Base-by-base conservation (phyloP, 1,284 basidiomycete genomes). In the Veloporphyrellus conicus region DNA sequence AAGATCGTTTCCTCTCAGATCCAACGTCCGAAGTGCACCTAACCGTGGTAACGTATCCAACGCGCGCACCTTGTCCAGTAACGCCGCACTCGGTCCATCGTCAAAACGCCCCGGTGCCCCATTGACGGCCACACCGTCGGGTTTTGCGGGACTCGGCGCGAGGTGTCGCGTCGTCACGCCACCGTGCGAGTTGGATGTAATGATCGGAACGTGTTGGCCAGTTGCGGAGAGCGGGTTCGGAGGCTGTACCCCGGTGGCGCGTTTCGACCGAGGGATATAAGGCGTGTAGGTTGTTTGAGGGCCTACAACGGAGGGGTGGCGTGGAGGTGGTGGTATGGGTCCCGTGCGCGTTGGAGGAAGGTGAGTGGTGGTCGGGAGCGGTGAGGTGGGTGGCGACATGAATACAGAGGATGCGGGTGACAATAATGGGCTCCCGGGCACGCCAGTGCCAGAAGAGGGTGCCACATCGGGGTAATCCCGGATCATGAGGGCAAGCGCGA, bases 401-500 rank as follows among this genome's bases (percentile, higher is more conserved):
- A 64, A 56, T 6, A 52, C 35, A 15, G 60, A 46, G 6, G 56
- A 50, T 6, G 35, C 16, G 6, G 60, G 45, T 18, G 57, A 33
- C 7, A 66, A 57, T 11, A 57, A 45, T 22, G 55, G 44, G 18
- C 32, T 52, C 3, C 22, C 12, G 4, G 56, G 47, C 7, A 18
- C 25, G 28, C 31, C 11, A 11, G 47, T 14, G 3, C 28, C 19
- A 2, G 53, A 22, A 1, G 32, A 43, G n/a, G 80, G 74, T 39
- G 82, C 74, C 40, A 82, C 74, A 58, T 93, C 90, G 4, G 90
- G 90, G 62, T 95, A 96, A 67, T 97, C 93, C 48, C 89, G 82
- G 54, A 96, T 92, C 90, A 96, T 94, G 43, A 95, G 76, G 0
- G 93, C 92, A n/a, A 97, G 74, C 0, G 91, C 87, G 3, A 96